Evolutionary conservation across 2,329 filamentous ascomycete species (phyloP), one percentile per base, ranked within the genome.

Genomic region (Colletotrichum sp.): DNA sequence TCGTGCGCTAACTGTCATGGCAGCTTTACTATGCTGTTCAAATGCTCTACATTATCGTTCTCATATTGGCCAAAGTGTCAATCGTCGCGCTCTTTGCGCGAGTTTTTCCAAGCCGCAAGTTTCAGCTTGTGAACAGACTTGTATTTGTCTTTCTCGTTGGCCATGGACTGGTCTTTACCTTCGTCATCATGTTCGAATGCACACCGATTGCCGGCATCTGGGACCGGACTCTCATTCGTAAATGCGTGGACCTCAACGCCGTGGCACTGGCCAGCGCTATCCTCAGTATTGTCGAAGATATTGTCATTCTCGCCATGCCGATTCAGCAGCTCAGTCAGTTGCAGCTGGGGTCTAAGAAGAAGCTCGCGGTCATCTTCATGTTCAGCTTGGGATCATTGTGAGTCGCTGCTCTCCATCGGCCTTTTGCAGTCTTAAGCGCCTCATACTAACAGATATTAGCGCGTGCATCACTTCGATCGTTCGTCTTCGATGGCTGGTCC

Each of bases 41-140:
- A 60, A 79, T 81, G 55, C 75, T 80, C 14, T 81, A 81, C 57
- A 68, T 79, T 9, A 32, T 77, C 52, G 71, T 81, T 36, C 78
- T 80, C 48, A 76, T 78, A 13, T 26, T 77, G 18, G 77, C 80
- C 21, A 81, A 81, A 52, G 69, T 80, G 12, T 78, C 79, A 9
- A 79, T 81, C 21, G 55, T 81, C 12, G 60, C 81, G 30, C 77
- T 82, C 24, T 78, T 76, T 57, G 77, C 52, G 28, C 79, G 77
- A 30, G 73, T 81, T n/a, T 81, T 81, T 34, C 68, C 73, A 3
- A 60, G 55, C 16, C 72, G 18, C 39, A 59, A 48, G 12, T 79
- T 79, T 12, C 79, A 78, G 10, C 30, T 75, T 16, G 6, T 78
- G n/a, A 69, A 78, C 66, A 77, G 68, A 64, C 18, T 52, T 14